Evolutionary conservation across 352 stramenopile genomes (phyloP), one percentile per base, ranked within the genome.

Genomic region (Globisporangium paroecandrum): DNA sequence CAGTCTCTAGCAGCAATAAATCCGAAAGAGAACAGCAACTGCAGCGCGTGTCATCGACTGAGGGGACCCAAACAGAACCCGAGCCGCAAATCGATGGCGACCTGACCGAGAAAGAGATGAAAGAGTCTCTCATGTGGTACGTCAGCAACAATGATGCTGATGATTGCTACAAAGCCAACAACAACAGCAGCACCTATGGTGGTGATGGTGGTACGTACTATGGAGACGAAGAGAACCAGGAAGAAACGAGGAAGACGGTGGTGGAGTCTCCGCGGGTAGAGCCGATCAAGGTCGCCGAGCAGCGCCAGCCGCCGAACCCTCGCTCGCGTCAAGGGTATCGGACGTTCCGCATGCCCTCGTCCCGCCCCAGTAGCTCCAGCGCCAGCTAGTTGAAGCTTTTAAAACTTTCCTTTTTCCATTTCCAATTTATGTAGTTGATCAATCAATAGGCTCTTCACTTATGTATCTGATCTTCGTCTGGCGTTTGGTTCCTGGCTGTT

Each of bases 81-180:
- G 65, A 83, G 27, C 76, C 70, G 0, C 70, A 83, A 27, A 34
- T 77, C 3, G 74, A 84, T 53, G 72, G 75, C 9, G 68, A 72
- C 4, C 20, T 65, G 2, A 76, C 89, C 36, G 82, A 87, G 34
- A 64, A 74, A n/a, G 75, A 85, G 65, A 90, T 90, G 82, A 87
- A 87, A 63, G 51, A 68, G 41, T 75, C 78, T n/a, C 77, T 90
- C 1, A 51, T 84, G 7, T 58, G 77, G 59, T 69, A 84, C 55
- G 69, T 47, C 55, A 63, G 64, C n/a, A 32, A 62, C 24, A 68
- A 62, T 58, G 32, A 60, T 29, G 4, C 56, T 6, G 0, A 24
- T 2, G 7, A 25, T 10, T 57, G 70, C 25, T 15, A 34, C 38
- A 24, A 4, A 4, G 3, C 6, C 25, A 41, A 56, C 36, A 62